These are phyloP conservation scores for Quercus engelmannii DNA, from an alignment of 306 rosid genomes.

Conservation along the genomic window DNA sequence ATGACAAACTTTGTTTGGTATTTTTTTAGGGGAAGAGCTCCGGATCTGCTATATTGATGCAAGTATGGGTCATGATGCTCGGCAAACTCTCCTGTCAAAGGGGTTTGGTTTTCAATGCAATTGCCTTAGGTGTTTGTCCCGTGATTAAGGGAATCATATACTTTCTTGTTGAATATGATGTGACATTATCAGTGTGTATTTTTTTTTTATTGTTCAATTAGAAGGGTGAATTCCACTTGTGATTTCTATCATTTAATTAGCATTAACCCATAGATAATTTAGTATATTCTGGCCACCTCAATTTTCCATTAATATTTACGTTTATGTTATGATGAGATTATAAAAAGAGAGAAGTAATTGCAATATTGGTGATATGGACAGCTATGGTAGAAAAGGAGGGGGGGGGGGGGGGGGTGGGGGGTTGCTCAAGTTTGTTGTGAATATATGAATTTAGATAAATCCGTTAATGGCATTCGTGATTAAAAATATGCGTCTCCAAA, in stretches of 20 bases:
- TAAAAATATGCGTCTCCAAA: no score
- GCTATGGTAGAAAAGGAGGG: no score
- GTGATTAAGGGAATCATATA: constrained; percentile 33
- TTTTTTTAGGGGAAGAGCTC: constrained; percentile 80
- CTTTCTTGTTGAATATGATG: not conserved
- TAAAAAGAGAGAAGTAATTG: no score
- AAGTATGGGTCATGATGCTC: constrained; percentile 62
- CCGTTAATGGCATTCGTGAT: no score
- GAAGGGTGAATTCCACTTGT: not conserved
- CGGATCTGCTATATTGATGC: constrained; percentile 92
- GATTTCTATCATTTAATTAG: not conserved
- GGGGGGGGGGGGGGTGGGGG: no score
- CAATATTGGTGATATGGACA: no score
- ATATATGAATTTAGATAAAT: no score
- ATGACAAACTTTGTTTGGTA: not conserved
- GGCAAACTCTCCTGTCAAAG: constrained; percentile 52
- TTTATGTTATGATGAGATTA: no score
- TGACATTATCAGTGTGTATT: not conserved
- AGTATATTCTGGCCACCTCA: no score
- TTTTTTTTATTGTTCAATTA: not conserved
- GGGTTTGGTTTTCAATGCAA: constrained; percentile 85
- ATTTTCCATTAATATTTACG: no score
- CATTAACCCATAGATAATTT: no score
- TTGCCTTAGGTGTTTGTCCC: constrained; percentile 61
- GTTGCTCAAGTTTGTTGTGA: no score